phyloP scores from a whole-genome alignment of 148 eudicot genomes.

The Amaranthus cruentus region DNA sequence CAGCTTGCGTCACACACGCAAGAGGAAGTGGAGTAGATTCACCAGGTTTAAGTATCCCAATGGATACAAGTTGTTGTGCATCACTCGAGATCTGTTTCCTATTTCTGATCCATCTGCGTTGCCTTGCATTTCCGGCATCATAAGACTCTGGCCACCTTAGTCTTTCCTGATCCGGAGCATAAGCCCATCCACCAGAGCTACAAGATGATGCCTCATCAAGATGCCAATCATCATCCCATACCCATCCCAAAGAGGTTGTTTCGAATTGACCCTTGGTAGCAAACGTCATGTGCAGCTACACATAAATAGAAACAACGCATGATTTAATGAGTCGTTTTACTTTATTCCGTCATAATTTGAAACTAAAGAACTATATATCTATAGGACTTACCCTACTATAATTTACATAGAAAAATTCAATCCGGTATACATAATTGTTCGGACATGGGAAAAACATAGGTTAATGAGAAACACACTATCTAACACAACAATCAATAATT shows the following conservation, averaged over 20 bases:
- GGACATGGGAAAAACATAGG: too few species aligned
- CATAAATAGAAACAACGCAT: too few species aligned
- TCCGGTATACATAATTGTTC: too few species aligned
- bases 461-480: too few species aligned
- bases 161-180: conserved; percentile 66
- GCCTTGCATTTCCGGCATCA: conserved; percentile 52
- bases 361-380: too few species aligned
- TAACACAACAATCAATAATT: too few species aligned
- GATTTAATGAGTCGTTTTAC: too few species aligned
- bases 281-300: too few species aligned
- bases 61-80: conserved; percentile 36
- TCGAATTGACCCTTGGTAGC: too few species aligned
- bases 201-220: conserved; percentile 50
- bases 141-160: conserved; percentile 71
- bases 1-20: conserved; percentile 50
- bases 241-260: conserved; percentile 38
- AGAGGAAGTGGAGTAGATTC: conserved; percentile 74
- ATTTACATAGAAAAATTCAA: too few species aligned
- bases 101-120: conserved; percentile 78
- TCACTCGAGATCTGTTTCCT: conserved; percentile 41
- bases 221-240: conserved; percentile 92
- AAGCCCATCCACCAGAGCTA: conserved; percentile 72
- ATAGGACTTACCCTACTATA: too few species aligned
- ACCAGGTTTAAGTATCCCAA: conserved; percentile 70
- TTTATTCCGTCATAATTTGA: too few species aligned